A percentile compares a stretch with the other conserved stretches of the same genome.
phyloP scores from a whole-genome alignment of 257 asterid genomes.

The Jacaranda copaia region DNA sequence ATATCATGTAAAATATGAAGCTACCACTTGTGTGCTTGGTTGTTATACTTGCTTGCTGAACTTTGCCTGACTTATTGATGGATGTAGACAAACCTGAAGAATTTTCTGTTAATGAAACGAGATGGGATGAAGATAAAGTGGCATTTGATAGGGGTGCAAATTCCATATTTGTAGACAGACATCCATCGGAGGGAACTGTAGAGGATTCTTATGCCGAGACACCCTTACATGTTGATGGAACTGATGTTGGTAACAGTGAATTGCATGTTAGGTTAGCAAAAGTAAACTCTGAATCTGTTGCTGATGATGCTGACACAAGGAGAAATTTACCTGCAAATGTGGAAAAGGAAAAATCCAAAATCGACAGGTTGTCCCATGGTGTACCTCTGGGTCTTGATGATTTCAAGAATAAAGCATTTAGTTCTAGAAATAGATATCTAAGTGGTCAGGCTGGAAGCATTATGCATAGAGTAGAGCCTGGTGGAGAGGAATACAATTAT shows the following conservation, averaged over 20 bases:
- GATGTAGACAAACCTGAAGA: conserved; percentile 57
- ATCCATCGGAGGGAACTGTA: conserved; percentile 36
- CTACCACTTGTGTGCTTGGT: background rate
- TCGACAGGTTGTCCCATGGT: conserved; percentile 50
- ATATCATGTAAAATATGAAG: background rate
- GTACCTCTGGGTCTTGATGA: conserved; percentile 82
- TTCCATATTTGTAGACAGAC: conserved; percentile 39
- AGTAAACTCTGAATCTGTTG: conserved; percentile 33
- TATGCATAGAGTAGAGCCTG: conserved; percentile 85
- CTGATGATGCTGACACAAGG: conserved; percentile 47
- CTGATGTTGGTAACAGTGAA: conserved; percentile 38
- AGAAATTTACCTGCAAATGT: conserved; percentile 38
- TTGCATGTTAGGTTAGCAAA: conserved; percentile 34
- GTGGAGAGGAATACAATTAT: conserved; percentile 88
- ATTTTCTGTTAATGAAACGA: conserved; percentile 47
- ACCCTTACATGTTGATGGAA: conserved; percentile 37
- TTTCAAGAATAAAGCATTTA: conserved; percentile 77
- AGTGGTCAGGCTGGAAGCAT: conserved; percentile 68
- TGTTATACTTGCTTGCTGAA: conserved; percentile 23
- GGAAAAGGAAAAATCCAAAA: conserved; percentile 51
- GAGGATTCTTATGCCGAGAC: conserved; percentile 36
- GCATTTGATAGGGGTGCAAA: conserved; percentile 37
- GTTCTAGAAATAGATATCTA: conserved; percentile 48
- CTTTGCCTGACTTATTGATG: conserved; percentile 33
- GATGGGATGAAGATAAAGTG: conserved; percentile 54